Percentiles rank a stretch among this genome's conserved stretches.
phyloP scores from a whole-genome alignment of 352 stramenopile genomes.

The Saprolegnia diclina region DNA sequence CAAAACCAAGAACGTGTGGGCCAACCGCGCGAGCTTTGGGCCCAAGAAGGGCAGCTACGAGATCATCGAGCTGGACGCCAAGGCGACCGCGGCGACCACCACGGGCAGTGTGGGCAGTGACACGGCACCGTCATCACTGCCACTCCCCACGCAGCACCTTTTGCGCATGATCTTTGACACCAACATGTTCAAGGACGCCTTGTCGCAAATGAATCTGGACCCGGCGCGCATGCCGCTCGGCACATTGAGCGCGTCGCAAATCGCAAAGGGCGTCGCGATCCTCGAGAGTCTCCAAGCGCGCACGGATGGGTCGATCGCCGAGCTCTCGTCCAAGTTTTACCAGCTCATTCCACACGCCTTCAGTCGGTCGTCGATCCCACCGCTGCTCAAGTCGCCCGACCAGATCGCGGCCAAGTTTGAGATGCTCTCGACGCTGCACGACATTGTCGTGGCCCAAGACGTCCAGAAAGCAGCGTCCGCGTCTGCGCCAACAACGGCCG shows the following conservation, averaged over 20 bases:
- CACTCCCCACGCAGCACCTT: constrained; percentile 29
- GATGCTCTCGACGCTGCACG: constrained; percentile 33
- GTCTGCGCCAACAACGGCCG: not conserved
- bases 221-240: constrained; percentile 35
- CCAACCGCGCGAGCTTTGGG: constrained; percentile 26
- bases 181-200: constrained; percentile 34
- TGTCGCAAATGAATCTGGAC: constrained; percentile 31
- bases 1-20: constrained; percentile 36
- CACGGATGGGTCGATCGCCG: not conserved
- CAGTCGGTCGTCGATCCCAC: constrained; percentile 27
- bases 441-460: constrained; percentile 36
- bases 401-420: constrained; percentile 34
- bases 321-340: constrained; percentile 35
- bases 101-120: not conserved
- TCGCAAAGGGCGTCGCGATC: constrained; percentile 33
- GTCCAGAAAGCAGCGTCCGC: constrained; percentile 24
- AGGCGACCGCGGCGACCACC: not conserved
- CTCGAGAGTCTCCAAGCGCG: constrained; percentile 31
- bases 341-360: constrained; percentile 34
- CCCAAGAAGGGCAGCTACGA: constrained; percentile 35
- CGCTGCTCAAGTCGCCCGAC: constrained; percentile 30
- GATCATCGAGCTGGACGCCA: constrained; percentile 32
- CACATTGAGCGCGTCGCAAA: constrained; percentile 30
- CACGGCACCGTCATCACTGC: constrained; percentile 26
- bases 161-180: constrained; percentile 36